Evolutionary conservation across 192 early-diverging fungal species (phyloP), one percentile per base, ranked within the genome.

Genomic region (Podila clonocystis): DNA sequence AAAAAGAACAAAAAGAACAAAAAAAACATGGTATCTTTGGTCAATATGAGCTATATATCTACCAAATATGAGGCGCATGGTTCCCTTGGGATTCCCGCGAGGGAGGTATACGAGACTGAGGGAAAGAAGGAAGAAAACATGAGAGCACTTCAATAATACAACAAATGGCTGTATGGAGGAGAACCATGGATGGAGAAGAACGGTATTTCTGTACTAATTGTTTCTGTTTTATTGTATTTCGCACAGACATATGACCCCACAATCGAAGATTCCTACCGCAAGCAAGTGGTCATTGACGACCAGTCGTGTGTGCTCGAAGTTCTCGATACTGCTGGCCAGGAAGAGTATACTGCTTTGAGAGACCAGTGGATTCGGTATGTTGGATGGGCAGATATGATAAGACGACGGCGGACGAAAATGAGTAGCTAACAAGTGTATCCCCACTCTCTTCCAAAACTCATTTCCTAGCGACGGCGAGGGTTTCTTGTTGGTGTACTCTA

Each of bases 181-280:
- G 22, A 8, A 55, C n/a, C 20, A 55, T 55, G 52, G 52, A 26
- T 9, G 9, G 8, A 55, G 2, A 22, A 9, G 24, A 26, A 55
- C 19, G 24, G 24, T 11, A 55, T 12, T 26, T 55, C 52, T 29
- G 0, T 50, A 33, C 58, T 19, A 58, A 33, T 68, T 19, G 22
- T 28, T 65, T 65, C n/a, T 50, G 9, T 59, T 45, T 3, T 30
- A 24, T n/a, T 65, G 89, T 84, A 58, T 85, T 88, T 45, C 41
- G 41, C 9, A 87, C 90, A 93, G 88, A 98, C 95, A 79, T 99
- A 98, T 80, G 96, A 98, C 85, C 98, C 98, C 33, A 99, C 98
- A 11, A 99, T 97, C 72, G 98, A 99, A 86, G 98, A 98, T 85
- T 97, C 95, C 29, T 99, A 98, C 86, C 89, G 96, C 63, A 97